Percentiles rank a stretch among this genome's conserved stretches.
Conservation (phyloP, 345 rosid species). For the Punica granatum region DNA sequence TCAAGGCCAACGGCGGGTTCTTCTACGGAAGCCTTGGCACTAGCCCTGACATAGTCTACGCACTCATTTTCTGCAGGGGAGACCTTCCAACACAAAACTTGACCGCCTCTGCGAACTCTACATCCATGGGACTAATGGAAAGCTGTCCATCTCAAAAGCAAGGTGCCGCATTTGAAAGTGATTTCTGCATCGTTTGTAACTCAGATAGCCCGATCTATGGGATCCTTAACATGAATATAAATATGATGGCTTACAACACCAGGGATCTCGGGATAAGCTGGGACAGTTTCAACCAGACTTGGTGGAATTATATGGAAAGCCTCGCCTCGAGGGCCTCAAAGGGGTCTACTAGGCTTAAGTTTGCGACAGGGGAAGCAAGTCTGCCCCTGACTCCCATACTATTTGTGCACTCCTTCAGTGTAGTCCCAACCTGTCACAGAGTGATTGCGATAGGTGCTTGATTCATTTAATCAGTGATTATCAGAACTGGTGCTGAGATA, state of each 20-base stretch:
- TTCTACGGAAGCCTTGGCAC: slow-evolving; percentile 6
- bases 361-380: slow-evolving; percentile 22
- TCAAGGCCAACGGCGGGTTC: neutral
- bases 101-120: slow-evolving; percentile 13
- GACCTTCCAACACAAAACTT: slow-evolving; percentile 23
- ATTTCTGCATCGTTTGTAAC: slow-evolving; percentile 33
- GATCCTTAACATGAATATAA: slow-evolving; percentile 14
- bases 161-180: slow-evolving; percentile 25
- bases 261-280: slow-evolving; percentile 8
- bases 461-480: slow-evolving; percentile 2
- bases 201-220: slow-evolving; percentile 23
- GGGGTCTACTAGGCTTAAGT: slow-evolving; percentile 26
- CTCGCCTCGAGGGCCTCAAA: slow-evolving; percentile 14
- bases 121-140: slow-evolving; percentile 6
- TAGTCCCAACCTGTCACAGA: slow-evolving; percentile 41
- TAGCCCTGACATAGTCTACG: slow-evolving; percentile 9
- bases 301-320: slow-evolving; percentile 24
- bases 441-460: slow-evolving; percentile 29
- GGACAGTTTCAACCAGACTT: slow-evolving; percentile 17
- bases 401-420: slow-evolving; percentile 43
- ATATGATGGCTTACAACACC: neutral
- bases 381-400: slow-evolving; percentile 4
- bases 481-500: slow-evolving; percentile 17
- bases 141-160: slow-evolving; percentile 33
- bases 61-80: slow-evolving; percentile 25